Evolutionary conservation across 2,329 filamentous ascomycete genomes (phyloP).

Genomic region (Xylaria digitata): DNA sequence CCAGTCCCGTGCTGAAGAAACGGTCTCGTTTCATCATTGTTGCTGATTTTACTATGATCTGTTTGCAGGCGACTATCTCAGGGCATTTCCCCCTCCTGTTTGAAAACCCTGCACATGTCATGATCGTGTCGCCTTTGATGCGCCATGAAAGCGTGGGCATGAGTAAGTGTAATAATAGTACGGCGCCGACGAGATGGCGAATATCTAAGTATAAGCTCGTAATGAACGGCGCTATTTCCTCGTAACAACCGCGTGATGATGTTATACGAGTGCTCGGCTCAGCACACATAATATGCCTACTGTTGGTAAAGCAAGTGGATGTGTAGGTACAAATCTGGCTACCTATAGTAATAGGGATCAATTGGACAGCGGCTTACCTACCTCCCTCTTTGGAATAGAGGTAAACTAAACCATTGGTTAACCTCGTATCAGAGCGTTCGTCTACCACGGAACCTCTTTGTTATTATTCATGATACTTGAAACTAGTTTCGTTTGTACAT

Average conservation of each 20-base stretch:
- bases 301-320: neutral
- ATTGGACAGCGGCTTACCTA: no score
- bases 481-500: no score
- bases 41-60: slow-evolving; percentile 4
- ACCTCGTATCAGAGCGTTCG: no score
- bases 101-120: slow-evolving; percentile 12
- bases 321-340: no score
- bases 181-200: neutral
- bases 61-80: slow-evolving; percentile 12
- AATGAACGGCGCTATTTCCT: slow-evolving; percentile 14
- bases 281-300: neutral
- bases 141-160: neutral
- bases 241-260: neutral
- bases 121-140: neutral
- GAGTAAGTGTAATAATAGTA: neutral
- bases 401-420: no score
- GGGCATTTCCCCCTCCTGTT: slow-evolving; percentile 1
- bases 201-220: slow-evolving; percentile 8
- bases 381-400: no score
- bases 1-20: slow-evolving; percentile 9
- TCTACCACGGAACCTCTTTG: no score
- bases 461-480: no score
- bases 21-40: slow-evolving; percentile 29
- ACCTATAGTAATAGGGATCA: no score
- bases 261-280: slow-evolving; percentile 3